Evolutionary conservation across 768 basidiomycete species (phyloP), one percentile per base, ranked within the genome.

Genomic region (Tricholoma matsutake): DNA sequence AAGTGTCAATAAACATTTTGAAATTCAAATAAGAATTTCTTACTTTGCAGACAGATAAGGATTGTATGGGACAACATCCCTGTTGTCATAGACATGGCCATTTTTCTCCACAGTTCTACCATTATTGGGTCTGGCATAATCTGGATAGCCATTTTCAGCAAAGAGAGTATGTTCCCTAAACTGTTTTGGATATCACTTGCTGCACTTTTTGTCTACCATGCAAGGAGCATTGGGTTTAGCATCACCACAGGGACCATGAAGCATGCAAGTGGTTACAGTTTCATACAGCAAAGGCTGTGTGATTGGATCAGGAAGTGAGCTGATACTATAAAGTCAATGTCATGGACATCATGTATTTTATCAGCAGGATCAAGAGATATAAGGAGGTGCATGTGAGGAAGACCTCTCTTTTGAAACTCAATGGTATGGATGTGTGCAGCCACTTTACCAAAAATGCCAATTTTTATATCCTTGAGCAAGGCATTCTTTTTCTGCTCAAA

Each of bases 321-420:
- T 7, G 59, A 76, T 11, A 83, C 75, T 16, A 72, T 51, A 2
- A 64, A 57, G 60, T 84, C 78, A 14, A 85, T 70, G n/a, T 75
- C 71, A 0, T 65, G 71, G 1, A 77, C 65, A 14, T 66, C 67
- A 0, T 51, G 43, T 1, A 82, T 64, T 60, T 77, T 77, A 29
- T 67, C 41, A 0, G 57, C 61, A 0, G 69, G 61, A 1, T 73
- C 58, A 0, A 85, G 65, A 59, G 80, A 78, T 56, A 84, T 72
- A 1, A 83, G 67, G 5, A 78, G 70, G 66, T 84, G 83, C 62
- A 81, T 78, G 60, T 85, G 82, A 34, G 81, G 82, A 0, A 85
- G 75, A 0, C 84, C 83, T 1, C 78, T 67, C 57, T 84, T 85
- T 67, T 85, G 82, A 60, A 82, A 84, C 58, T 85, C 80, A 51